phyloP scores from a whole-genome alignment of 805 yeast genomes.

The Kluyveromyces aestuarii region DNA sequence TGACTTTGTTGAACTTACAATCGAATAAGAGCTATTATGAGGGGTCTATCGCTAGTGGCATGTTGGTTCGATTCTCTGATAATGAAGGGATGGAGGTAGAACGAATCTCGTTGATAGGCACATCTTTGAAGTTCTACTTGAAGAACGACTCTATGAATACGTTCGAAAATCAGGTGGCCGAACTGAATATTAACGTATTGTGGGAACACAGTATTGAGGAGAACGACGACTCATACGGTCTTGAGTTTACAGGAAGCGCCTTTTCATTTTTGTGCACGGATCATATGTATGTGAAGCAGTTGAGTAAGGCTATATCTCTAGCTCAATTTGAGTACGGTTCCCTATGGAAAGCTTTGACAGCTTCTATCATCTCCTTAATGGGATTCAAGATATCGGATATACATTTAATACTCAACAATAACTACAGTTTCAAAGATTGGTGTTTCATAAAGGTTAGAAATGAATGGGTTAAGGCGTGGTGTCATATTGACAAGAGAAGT shows the following conservation, averaged over 20 bases:
- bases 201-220: conserved; percentile 1
- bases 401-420: conserved; percentile 18
- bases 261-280: background rate
- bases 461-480: conserved; percentile 27
- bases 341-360: conserved; percentile 21
- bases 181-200: background rate
- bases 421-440: conserved; percentile 27
- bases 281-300: background rate
- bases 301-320: background rate
- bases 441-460: conserved; percentile 24
- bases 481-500: conserved; percentile 21
- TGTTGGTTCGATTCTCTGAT: background rate
- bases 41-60: background rate
- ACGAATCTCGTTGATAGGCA: conserved; percentile 4
- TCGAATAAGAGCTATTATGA: conserved; percentile 4
- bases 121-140: conserved; percentile 1
- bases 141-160: background rate
- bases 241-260: background rate
- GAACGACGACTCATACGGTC: background rate
- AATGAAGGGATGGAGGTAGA: conserved; percentile 2
- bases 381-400: conserved; percentile 24
- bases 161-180: background rate
- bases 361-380: conserved; percentile 18
- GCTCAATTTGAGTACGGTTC: conserved; percentile 20
- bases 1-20: conserved; percentile 7